phyloP scores from a whole-genome alignment of 225 moss, liverwort and hornwort species.

The Marchantia paleacea region DNA sequence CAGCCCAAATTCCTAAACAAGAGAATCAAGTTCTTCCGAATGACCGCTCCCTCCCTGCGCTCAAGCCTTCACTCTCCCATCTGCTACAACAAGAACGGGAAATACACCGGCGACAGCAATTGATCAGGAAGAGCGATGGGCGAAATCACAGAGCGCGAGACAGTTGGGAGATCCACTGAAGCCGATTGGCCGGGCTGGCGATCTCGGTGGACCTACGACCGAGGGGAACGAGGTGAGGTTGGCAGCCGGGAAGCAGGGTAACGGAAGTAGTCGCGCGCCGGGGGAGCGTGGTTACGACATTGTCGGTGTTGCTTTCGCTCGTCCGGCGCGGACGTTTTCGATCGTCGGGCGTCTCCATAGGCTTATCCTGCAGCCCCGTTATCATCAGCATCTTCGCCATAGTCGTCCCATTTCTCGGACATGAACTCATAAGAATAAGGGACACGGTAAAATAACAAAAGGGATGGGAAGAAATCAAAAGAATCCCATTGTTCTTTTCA shows the following conservation, averaged over 20 bases:
- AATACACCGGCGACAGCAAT: accelerated
- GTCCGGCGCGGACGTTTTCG: neutral
- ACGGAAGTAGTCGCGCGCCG: neutral
- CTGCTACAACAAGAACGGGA: neutral
- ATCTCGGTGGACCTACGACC: neutral
- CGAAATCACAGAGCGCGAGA: neutral
- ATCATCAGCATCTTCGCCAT: neutral
- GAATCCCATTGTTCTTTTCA: too few relatives aligned
- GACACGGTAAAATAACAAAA: too few relatives aligned
- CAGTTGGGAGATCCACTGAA: neutral
- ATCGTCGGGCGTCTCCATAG: neutral
- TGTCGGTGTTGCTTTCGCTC: neutral
- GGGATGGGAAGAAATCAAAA: too few relatives aligned
- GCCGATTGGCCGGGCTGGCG: neutral
- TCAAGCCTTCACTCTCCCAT: neutral
- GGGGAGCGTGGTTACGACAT: neutral
- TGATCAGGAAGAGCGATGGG: neutral
- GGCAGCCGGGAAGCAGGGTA: too few relatives aligned
- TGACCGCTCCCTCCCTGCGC: neutral
- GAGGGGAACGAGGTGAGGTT: neutral
- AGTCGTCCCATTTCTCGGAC: neutral
- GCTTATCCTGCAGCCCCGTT: neutral
- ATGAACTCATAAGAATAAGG: too few relatives aligned
- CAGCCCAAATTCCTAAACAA: neutral
- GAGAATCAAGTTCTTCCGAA: neutral